Evolutionary conservation across 257 asterid species (phyloP).

Genomic region (Plantago major): DNA sequence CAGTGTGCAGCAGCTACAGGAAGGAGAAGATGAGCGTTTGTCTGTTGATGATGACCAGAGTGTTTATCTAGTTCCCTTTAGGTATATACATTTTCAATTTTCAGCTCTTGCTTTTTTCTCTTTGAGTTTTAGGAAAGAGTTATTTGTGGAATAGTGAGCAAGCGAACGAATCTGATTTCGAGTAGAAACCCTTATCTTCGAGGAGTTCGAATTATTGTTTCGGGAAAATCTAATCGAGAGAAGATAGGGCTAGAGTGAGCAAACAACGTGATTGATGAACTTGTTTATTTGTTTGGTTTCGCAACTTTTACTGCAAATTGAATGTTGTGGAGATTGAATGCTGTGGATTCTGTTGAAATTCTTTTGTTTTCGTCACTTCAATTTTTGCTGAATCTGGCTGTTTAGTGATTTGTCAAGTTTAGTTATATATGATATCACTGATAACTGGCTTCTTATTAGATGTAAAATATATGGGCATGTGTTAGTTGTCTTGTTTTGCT

Average conservation of each 20-base stretch:
- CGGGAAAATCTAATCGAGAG: too few species aligned
- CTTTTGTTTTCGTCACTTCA: neutral
- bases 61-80: conserved; percentile 81
- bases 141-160: neutral
- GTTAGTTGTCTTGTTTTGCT: conserved; percentile 6
- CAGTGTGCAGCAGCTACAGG: conserved; percentile 26
- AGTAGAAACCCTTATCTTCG: too few species aligned
- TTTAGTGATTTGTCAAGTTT: conserved; percentile 7
- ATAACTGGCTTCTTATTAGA: neutral
- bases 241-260: too few species aligned
- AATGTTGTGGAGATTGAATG: too few species aligned
- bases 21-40: conserved; percentile 38
- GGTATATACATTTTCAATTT: conserved; percentile 33
- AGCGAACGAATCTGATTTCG: too few species aligned
- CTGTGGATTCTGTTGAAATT: too few species aligned
- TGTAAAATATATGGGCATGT: neutral
- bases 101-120: neutral
- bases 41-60: conserved; percentile 60
- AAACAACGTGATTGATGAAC: too few species aligned
- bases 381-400: neutral
- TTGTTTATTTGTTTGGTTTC: too few species aligned
- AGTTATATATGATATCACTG: conserved; percentile 4
- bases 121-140: neutral
- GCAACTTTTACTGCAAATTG: too few species aligned
- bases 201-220: too few species aligned